Evolutionary conservation across 768 basidiomycete species (phyloP), one percentile per base, ranked within the genome.

Genomic region (Tephrocybe sp.): DNA sequence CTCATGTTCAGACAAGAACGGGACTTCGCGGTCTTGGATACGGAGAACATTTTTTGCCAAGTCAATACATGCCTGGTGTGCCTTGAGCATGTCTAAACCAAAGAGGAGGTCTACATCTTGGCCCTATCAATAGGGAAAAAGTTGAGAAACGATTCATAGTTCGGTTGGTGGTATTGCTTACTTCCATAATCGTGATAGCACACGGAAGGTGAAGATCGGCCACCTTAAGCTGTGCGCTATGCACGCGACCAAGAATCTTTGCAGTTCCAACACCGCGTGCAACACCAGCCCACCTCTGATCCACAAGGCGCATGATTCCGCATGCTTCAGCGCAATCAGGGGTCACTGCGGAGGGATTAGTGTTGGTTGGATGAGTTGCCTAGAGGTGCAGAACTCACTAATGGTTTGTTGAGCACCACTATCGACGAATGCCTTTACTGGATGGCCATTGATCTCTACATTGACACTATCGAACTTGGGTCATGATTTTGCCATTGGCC

Each of bases 1-100:
- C 68, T 97, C 91, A 65, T 99, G 97, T 70, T 99, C 97, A 1
- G 91, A 66, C 3, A 99, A 73, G 75, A 99, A 99, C 15, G 69
- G 68, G 8, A 99, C 86, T 67, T 97, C 91, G 12, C 91, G 80
- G 15, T 82, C 87, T 71, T 93, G 90, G 42, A 99, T 97, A n/a
- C 92, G 80, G 18, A 99, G 82, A 11, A 89, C 88, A 56, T 84
- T 82, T 66, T 92, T 92, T 58, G 85, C 76, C 19, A 99, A 80
- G 67, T 99, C 97, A 65, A 99, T 97, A 61, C 85, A 90, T 4
- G 94, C 95, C 63, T 97, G 94, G 64, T 97, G 91, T 0, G 94
- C 90, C 68, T 93, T 97, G 53, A 98, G 82, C 97, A 98, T 98
- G 76, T 99, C 97, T n/a, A 99, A 78, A 6, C 97, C 97, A 34